Base-by-base conservation (phyloP, 2,329 filamentous ascomycete species). In the Rutstroemia sp. region DNA sequence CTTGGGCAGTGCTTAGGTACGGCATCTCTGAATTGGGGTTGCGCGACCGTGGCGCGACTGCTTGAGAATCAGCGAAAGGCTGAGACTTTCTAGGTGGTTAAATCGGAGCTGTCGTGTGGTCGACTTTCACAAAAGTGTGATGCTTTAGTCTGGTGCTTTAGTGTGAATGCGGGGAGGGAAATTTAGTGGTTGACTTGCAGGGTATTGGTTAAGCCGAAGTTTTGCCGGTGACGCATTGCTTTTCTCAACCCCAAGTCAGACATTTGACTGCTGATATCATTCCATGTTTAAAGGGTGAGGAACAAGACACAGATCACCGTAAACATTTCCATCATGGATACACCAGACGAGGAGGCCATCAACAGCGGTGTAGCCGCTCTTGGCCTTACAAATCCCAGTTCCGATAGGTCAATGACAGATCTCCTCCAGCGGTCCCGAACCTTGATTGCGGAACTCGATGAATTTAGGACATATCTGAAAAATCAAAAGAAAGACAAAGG, bases 1-100 rank as follows among this genome's bases (percentile, higher is more conserved):
- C 87, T 73, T 95, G 86, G 72, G 88, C 88, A 57, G 89, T 91
- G 51, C 80, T 76, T 70, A 95, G 84, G 71, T 88, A 84, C 2
- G 88, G 86, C 92, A 96, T 96, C 57, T 65, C 10, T 34, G 30
- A 34, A 34, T 75, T 66, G 23, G 34, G 39, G 34, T 50, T 12
- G 27, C 10, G 48, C 48, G 36, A 51, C 30, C 12, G 30, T 12
- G 9, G 30, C 30, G 30, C 30, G 30, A 34, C 10, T 14, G 30
- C 2, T 34, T 34, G 9, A 34, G 30, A 9, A 5, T 34, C 30
- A 34, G 30, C 9, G 30, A 34, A 34, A 34, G 12, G 30, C 30
- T 12, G 30, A 12, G 30, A 12, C 30, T 12, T 34, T 34, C 12
- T 34, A 10, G 30, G 12, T 34, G 30, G 12, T 34, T 12, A 5